Conservation (phyloP, 441 rosid species). For the Kokia cookei region DNA sequence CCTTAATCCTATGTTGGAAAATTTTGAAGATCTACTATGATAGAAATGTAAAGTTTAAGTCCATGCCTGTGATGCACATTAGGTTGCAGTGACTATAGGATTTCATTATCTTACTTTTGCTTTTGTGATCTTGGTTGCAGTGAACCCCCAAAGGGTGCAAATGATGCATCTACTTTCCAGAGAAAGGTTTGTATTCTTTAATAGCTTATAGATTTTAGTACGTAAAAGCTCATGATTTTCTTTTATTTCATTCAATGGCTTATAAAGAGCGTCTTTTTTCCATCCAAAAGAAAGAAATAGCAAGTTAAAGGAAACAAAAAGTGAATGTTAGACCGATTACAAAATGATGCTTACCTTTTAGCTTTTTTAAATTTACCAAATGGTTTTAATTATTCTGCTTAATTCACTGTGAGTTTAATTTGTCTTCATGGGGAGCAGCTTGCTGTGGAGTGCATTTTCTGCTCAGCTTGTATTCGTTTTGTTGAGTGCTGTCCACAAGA, state of each 20-base stretch:
- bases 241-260: neutral
- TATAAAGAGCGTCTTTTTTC: neutral
- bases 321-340: neutral
- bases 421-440: slow-evolving; percentile 44
- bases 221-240: neutral
- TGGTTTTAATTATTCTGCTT: neutral
- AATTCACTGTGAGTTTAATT: slow-evolving; percentile 8
- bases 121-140: slow-evolving; percentile 40
- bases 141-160: slow-evolving; percentile 97
- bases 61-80: too few relatives aligned
- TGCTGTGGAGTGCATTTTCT: slow-evolving; percentile 99
- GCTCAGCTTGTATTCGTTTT: slow-evolving; percentile 97
- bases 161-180: slow-evolving; percentile 96
- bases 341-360: neutral
- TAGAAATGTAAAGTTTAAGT: too few relatives aligned
- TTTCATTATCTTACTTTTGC: neutral
- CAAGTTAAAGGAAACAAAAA: neutral
- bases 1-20: too few relatives aligned
- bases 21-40: too few relatives aligned
- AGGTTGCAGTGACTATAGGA: neutral
- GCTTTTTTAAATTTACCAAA: neutral
- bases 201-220: neutral
- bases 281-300: neutral
- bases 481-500: slow-evolving; percentile 98
- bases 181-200: slow-evolving; percentile 64